Evolutionary conservation across 345 rosid species (phyloP), one percentile per base, ranked within the genome.

Genomic region (Euphorbia lathyris): DNA sequence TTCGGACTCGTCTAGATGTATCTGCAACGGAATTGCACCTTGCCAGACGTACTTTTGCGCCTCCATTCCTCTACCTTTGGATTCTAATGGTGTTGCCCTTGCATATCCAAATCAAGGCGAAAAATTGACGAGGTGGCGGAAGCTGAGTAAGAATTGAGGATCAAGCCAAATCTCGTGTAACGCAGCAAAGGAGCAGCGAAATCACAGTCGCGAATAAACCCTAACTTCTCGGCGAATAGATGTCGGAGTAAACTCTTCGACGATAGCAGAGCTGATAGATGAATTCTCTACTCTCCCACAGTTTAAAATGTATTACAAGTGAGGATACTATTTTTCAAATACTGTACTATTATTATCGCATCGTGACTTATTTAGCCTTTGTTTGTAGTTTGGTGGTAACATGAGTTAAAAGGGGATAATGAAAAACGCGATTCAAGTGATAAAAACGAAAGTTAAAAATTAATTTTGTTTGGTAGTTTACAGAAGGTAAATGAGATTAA

Each of bases 1-100:
- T 70, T 94, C 97, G 26, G 97, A 87, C 58, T 90, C 89, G 64
- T 91, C 93, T 66, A 91, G 96, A 70, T 85, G 92, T 70, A 94
- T 85, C 80, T 90, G 95, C 48, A 94, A 75, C 8, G 98, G 98
- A 65, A 91, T 91, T 53, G 96, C 92, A 14, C 98, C 98, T 78
- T 87, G 84, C 98, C 98, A 91, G 12, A 94, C 85, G 72, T 19
- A 83, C 80, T 86, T 84, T 66, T 64, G 83, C 59, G 91, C 95
- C 68, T 91, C 93, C 84, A 82, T 85, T 64, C 23, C 27, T 43
- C 17, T 22, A 16, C 40, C 17, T 34, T 32, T 29, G 0, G 27
- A 57, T 29, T 57, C 60, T 26, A 13, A 57, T 26, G 17, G 10
- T 25, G 8, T 13, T 53, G 3, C 7, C 1, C 13, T 8, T 26